Conservation (phyloP, 345 rosid genomes). For the Lepidium didymum region DNA sequence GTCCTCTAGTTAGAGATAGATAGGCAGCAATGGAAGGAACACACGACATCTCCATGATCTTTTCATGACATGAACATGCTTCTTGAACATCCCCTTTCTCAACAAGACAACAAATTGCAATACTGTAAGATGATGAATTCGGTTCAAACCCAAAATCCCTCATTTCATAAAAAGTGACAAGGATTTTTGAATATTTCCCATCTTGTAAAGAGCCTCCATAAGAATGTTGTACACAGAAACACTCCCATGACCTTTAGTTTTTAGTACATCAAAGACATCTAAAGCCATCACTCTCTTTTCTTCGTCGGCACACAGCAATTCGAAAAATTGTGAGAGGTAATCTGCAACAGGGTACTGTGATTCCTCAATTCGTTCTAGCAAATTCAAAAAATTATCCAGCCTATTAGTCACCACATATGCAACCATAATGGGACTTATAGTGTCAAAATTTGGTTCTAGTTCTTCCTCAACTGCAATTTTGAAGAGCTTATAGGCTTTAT, state of each 20-base stretch:
- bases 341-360: constrained; percentile 47
- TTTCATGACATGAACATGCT: constrained; percentile 67
- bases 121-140: constrained; percentile 51
- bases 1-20: constrained; percentile 57
- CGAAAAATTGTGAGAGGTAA: constrained; percentile 52
- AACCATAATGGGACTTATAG: constrained; percentile 65
- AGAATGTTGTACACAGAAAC: constrained; percentile 53
- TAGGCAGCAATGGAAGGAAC: constrained; percentile 69
- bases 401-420: constrained; percentile 52
- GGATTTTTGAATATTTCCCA: constrained; percentile 51
- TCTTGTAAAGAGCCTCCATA: constrained; percentile 51
- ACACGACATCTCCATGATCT: constrained; percentile 59
- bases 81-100: constrained; percentile 48
- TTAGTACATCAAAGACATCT: constrained; percentile 53
- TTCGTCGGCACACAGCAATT: constrained; percentile 39
- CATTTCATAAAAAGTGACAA: constrained; percentile 56
- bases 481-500: constrained; percentile 72
- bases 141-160: constrained; percentile 39
- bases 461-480: constrained; percentile 49
- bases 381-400: constrained; percentile 40
- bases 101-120: constrained; percentile 46
- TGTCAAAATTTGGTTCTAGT: constrained; percentile 57
- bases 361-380: constrained; percentile 53
- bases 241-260: constrained; percentile 52
- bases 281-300: constrained; percentile 45